Evolutionary conservation across 257 asterid species (phyloP).

Genomic region (Parsonsia alboflavescens): DNA sequence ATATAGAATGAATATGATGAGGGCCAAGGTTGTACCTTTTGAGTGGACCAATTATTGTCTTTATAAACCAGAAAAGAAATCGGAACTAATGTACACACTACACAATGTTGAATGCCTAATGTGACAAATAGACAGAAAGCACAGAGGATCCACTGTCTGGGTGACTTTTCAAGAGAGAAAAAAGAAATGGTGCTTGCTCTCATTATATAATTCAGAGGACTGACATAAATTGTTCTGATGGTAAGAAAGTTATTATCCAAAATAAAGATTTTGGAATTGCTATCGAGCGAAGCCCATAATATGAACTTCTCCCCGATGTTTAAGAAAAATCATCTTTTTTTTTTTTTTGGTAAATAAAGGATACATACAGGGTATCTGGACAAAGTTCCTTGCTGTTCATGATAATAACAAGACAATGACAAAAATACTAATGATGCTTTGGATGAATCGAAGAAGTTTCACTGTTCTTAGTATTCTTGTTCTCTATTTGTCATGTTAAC

Average conservation of each 20-base stretch:
- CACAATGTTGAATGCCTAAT: not conserved
- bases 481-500: not conserved
- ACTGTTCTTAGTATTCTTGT: not conserved
- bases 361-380: not conserved
- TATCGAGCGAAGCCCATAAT: too few species aligned
- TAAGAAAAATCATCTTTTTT: too few species aligned
- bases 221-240: too few species aligned
- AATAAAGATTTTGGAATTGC: too few species aligned
- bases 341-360: too few species aligned
- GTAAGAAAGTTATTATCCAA: too few species aligned
- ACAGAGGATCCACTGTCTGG: not conserved
- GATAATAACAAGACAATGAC: slow-evolving; percentile 1
- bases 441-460: not conserved
- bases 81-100: not conserved
- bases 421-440: not conserved
- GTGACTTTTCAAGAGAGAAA: not conserved
- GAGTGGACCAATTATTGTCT: not conserved
- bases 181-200: not conserved
- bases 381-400: not conserved
- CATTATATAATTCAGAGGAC: not conserved
- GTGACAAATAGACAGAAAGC: slow-evolving; percentile 6
- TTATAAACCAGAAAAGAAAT: not conserved
- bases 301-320: too few species aligned
- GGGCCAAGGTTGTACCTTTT: not conserved
- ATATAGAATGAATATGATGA: not conserved